These are phyloP conservation scores for Xylariaceae sp. DNA, from an alignment of 2,329 filamentous ascomycete species.

Conservation along the genomic window DNA sequence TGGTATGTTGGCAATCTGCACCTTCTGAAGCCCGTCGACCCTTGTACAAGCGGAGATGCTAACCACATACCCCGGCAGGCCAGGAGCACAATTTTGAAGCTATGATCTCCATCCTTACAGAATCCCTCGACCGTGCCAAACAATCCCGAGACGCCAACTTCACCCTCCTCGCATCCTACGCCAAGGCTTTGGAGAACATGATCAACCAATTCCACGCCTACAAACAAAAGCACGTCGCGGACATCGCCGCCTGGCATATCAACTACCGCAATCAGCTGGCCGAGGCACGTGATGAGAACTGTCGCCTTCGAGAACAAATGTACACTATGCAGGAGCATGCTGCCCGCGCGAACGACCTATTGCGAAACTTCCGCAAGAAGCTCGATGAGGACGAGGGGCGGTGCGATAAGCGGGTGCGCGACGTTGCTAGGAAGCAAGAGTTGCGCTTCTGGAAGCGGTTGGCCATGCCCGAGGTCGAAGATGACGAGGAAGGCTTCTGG, in stretches of 20 bases:
- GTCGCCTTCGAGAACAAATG: constrained; percentile 59
- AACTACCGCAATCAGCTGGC: constrained; percentile 63
- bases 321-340: constrained; percentile 64
- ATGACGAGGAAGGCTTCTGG: constrained; percentile 56
- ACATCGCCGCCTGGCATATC: constrained; percentile 61
- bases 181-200: constrained; percentile 52
- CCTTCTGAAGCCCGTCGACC: not conserved
- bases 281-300: constrained; percentile 62
- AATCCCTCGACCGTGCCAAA: constrained; percentile 59
- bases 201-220: constrained; percentile 63
- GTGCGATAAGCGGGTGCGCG: constrained; percentile 51
- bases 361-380: constrained; percentile 53
- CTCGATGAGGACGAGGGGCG: constrained; percentile 54
- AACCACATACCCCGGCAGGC: constrained; percentile 34
- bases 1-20: constrained; percentile 36
- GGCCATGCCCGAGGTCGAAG: constrained; percentile 57
- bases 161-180: constrained; percentile 54
- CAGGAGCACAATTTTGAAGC: constrained; percentile 58
- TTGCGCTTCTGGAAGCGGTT: constrained; percentile 64
- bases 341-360: constrained; percentile 51
- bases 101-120: constrained; percentile 57
- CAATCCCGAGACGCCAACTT: constrained; percentile 59
- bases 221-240: constrained; percentile 58
- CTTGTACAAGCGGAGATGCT: not conserved
- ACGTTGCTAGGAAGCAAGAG: constrained; percentile 53